phyloP scores from a whole-genome alignment of 1,139 yeast species.

The Pichia cactophila region DNA sequence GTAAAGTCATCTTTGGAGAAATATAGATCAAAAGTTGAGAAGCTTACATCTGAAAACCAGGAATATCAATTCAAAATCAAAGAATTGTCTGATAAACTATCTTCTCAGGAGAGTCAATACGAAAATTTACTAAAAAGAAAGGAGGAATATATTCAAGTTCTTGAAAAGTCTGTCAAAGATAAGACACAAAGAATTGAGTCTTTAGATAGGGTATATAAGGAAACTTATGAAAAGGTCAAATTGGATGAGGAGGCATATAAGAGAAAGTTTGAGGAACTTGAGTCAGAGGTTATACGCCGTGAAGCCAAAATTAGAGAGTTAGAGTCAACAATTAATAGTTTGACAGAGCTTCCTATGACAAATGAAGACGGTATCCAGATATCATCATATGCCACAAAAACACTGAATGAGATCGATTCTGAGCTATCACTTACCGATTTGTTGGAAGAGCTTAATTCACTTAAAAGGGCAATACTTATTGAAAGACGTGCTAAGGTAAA shows the following conservation, averaged over 20 bases:
- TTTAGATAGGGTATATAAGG: slow-evolving; percentile 40
- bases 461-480: slow-evolving; percentile 59
- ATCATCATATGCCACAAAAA: slow-evolving; percentile 21
- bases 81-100: slow-evolving; percentile 40
- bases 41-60: slow-evolving; percentile 33
- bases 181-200: slow-evolving; percentile 39
- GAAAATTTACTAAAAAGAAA: slow-evolving; percentile 57
- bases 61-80: slow-evolving; percentile 35
- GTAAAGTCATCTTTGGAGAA: slow-evolving; percentile 24
- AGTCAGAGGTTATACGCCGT: slow-evolving; percentile 18
- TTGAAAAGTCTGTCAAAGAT: slow-evolving; percentile 47
- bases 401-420: slow-evolving; percentile 25
- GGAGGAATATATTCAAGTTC: slow-evolving; percentile 52
- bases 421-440: slow-evolving; percentile 63
- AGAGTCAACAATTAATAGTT: slow-evolving; percentile 36
- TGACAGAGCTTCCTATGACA: slow-evolving; percentile 23
- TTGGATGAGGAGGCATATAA: slow-evolving; percentile 29
- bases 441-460: slow-evolving; percentile 56
- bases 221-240: slow-evolving; percentile 36
- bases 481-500: slow-evolving; percentile 68
- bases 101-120: slow-evolving; percentile 45
- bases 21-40: slow-evolving; percentile 29
- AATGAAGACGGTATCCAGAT: slow-evolving; percentile 6
- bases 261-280: slow-evolving; percentile 17
- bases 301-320: slow-evolving; percentile 34